phyloP scores from a whole-genome alignment of 176 grass and related monocot species.

The Echinochloa phyllopogon region DNA sequence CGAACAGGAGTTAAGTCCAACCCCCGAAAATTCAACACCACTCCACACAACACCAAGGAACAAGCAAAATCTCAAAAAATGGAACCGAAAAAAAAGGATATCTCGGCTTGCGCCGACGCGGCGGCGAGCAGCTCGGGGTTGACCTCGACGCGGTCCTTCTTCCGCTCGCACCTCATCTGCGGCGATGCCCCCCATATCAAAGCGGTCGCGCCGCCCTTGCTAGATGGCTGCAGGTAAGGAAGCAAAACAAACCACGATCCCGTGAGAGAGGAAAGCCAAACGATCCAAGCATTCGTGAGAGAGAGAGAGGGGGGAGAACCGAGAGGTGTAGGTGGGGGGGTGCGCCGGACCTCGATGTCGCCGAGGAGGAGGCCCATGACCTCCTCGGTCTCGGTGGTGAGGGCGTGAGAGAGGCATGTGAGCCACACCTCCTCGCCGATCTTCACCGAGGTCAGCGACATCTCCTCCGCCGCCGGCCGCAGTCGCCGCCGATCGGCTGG shows the following conservation, averaged over 20 bases:
- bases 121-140: slow-evolving; percentile 93
- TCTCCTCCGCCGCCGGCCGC: slow-evolving; percentile 48
- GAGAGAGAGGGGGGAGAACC: neutral
- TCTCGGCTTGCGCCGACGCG: slow-evolving; percentile 84
- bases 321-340: too few relatives aligned
- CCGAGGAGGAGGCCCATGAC: slow-evolving; percentile 98
- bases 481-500: slow-evolving; percentile 46
- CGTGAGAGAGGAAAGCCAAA: neutral
- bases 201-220: slow-evolving; percentile 59
- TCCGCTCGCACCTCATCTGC: slow-evolving; percentile 97
- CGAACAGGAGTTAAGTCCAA: slow-evolving; percentile 57
- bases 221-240: slow-evolving; percentile 42
- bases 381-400: slow-evolving; percentile 96
- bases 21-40: slow-evolving; percentile 27
- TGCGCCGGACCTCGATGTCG: slow-evolving; percentile 54
- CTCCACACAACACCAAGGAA: slow-evolving; percentile 24
- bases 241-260: slow-evolving; percentile 28
- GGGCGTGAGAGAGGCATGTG: slow-evolving; percentile 91
- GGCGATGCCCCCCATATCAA: slow-evolving; percentile 96
- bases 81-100: slow-evolving; percentile 59
- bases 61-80: slow-evolving; percentile 21
- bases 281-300: slow-evolving; percentile 20
- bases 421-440: slow-evolving; percentile 98
- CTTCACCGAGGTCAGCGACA: slow-evolving; percentile 81
- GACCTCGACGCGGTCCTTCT: slow-evolving; percentile 97